Base-by-base conservation (phyloP, 176 grass and related monocot species). In the Lolium rigidum region DNA sequence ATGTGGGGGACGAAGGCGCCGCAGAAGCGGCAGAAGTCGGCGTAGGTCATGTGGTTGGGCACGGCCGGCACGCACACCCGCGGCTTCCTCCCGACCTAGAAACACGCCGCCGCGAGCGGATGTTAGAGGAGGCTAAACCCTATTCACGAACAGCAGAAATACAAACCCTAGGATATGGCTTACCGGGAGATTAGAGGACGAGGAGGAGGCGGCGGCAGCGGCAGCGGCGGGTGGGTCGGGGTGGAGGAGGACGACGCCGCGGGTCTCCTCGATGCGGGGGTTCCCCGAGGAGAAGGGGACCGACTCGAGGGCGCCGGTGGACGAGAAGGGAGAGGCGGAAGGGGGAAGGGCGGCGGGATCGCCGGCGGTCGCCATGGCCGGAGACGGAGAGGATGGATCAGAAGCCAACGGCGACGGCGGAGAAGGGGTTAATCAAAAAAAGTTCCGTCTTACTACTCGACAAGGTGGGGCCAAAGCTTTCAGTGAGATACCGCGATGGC, bases 41-140 rank as follows among this genome's bases (percentile, higher is more conserved):
- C 90, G 78, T 94, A 95, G 64, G 94, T 98, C 92, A 94, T 92
- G 84, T 98, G 97, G 81, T 95, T 95, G 22, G 97, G 97, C 68
- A 95, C 97, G 4, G 90, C 84, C 25, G 93, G 88, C 50, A 98
- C 93, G 82, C 84, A 98, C 22, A 98, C 92, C 67, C 77, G 66
- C 78, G 93, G 93, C 82, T 94, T 98, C 90, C 96, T 94, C 84
- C 90, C 93, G 18, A 58, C 70, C 96, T 98, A 80, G 22, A 66
- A 60, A 54, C 51, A 25, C 10, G 46, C 43, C 51, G 67, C 51
- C 51, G 38, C 46, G 79, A 60, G 44, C 22, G 59, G 61, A 73
- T 37, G 51, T 54, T 68, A 44, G 51, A 70, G 46, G 25, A 20
- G 18, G 77, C 84, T 35, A 60, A 22, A 50, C 48, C 46, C 11